Percentiles rank a stretch among this genome's conserved stretches.
Conservation (phyloP, 495 filamentous ascomycete species). For the Rhypophila decipiens region DNA sequence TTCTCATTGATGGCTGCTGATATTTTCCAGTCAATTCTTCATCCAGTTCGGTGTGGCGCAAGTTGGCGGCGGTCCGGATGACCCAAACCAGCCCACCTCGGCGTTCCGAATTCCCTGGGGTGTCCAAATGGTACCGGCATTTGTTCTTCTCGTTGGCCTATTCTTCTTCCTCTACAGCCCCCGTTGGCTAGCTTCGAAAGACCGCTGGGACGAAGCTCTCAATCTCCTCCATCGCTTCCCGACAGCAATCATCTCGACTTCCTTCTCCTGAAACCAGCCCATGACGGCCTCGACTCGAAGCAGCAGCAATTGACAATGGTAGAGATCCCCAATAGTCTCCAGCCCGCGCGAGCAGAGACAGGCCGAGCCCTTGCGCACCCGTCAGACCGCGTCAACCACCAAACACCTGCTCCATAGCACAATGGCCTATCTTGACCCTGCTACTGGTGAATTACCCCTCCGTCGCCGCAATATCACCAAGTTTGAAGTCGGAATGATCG, state of each 20-base stretch:
- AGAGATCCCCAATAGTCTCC: too few species aligned
- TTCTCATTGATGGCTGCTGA: constrained; percentile 32
- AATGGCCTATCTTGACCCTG: constrained; percentile 18
- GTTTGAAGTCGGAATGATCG: constrained; percentile 25
- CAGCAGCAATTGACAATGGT: too few species aligned
- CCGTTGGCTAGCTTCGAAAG: constrained; percentile 67
- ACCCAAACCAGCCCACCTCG: constrained; percentile 49
- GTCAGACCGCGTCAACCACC: too few species aligned
- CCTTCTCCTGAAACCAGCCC: too few species aligned
- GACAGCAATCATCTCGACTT: too few species aligned
- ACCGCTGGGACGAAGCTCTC: constrained; percentile 69
- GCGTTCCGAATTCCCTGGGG: constrained; percentile 73
- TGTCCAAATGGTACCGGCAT: constrained; percentile 63
- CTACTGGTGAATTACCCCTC: constrained; percentile 11
- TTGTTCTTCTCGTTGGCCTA: constrained; percentile 58
- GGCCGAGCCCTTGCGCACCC: too few species aligned
- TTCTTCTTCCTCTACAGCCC: constrained; percentile 69
- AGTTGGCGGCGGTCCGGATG: constrained; percentile 45
- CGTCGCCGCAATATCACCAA: constrained; percentile 23
- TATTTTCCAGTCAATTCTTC: constrained; percentile 51
- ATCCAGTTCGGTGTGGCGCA: constrained; percentile 66
- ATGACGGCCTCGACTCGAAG: too few species aligned
- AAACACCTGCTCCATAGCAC: constrained; percentile 19
- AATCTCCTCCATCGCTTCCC: too few species aligned
- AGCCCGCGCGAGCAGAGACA: too few species aligned